Base-by-base conservation (phyloP, 2,329 filamentous ascomycete species). In the Alternaria consortialis region DNA sequence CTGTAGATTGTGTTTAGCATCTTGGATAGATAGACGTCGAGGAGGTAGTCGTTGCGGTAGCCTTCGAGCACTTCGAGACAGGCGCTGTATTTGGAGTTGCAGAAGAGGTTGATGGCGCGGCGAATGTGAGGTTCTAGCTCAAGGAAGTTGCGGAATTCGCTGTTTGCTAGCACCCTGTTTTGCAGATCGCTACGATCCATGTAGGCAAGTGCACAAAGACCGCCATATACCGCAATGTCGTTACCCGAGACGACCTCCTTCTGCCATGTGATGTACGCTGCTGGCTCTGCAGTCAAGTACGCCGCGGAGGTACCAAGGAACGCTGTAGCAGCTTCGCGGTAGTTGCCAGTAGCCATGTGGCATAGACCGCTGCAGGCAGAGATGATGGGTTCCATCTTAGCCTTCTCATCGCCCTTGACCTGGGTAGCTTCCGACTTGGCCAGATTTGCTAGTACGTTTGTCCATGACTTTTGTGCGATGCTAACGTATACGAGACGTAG, bases 101-200 rank as follows among this genome's bases (percentile, higher is more conserved):
- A 92, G 81, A 97, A 99, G 75, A 92, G 90, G 7, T 87, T 88
- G 69, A 99, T 91, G 12, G 95, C 94, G 60, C 94, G 94, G 65
- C 95, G 91, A 64, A 99, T 91, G 73, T 98, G 94, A 4, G 94
- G 93, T 79, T 98, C 95, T 1, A 96, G 85, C 77, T 98, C 95
- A 13, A 99, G 86, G 75, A 95, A 97, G 46, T 87, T 88, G 53
- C 95, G 90, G 82, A 99, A 99, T 11, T 85, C 82, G 74, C 91
- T 94, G 55, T 93, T 97, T 37, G 95, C 92, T 0, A 99, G 86
- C 2, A 98, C 93, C 7, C 84, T 84, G 6, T 80, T 82, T 76
- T 95, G 91, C 23, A 99, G 84, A 63, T 92, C 88, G 7, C 84
- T 83, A 48, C 95, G 88, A 61, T 91, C 86, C 91, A 98, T 96